These are phyloP conservation scores for Phytophthora multivora DNA, from an alignment of 352 stramenopile species.

Conservation along the genomic window DNA sequence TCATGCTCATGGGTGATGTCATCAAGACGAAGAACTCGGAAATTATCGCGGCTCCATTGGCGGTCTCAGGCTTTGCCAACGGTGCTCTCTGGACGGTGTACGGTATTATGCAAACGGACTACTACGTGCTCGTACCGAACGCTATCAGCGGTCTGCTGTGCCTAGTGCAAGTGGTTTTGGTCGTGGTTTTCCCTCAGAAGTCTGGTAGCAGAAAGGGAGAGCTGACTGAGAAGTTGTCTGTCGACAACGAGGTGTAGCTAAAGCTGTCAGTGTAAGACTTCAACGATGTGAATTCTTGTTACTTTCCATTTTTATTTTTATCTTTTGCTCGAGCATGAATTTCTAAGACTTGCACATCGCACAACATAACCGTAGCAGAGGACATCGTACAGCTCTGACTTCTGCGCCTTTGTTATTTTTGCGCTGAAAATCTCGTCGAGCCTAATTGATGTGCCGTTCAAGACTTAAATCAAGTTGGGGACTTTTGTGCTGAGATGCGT, in stretches of 20 bases:
- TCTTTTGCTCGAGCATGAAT: no score
- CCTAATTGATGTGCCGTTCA: no score
- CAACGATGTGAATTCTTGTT: no score
- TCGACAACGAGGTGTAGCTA: slow-evolving; percentile 10
- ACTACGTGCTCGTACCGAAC: slow-evolving; percentile 39
- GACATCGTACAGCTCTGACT: no score
- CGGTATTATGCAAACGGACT: slow-evolving; percentile 33
- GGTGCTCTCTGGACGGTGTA: slow-evolving; percentile 31
- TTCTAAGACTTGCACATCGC: no score
- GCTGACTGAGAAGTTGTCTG: slow-evolving; percentile 19
- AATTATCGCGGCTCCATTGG: slow-evolving; percentile 34
- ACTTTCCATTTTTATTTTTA: no score
- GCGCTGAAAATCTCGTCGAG: no score
- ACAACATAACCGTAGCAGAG: no score
- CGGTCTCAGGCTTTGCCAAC: slow-evolving; percentile 30
- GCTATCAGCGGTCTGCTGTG: slow-evolving; percentile 26
- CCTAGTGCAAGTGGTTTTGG: slow-evolving; percentile 31
- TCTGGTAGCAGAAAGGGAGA: slow-evolving; percentile 15
- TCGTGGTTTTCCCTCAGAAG: slow-evolving; percentile 25
- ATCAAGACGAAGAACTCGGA: slow-evolving; percentile 34
- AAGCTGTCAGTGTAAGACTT: no score
- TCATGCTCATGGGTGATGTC: slow-evolving; percentile 30
- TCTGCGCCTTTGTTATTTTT: no score
- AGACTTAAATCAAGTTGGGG: no score
- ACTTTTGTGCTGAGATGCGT: no score